phyloP scores from a whole-genome alignment of 495 filamentous ascomycete species.

The Platismatia glauca region DNA sequence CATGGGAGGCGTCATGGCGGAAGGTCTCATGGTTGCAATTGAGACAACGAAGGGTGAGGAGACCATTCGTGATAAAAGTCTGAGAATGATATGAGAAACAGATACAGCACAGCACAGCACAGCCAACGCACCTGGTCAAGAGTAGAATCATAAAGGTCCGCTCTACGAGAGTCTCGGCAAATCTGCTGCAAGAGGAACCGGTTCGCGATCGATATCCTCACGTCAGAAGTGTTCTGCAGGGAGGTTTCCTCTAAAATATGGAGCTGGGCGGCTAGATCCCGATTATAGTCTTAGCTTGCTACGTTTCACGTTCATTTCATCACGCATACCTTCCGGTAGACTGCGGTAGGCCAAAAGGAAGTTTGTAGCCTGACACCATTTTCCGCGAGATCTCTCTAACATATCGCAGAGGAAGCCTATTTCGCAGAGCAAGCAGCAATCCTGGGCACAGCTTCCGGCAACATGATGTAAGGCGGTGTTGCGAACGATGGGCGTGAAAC shows the following conservation, averaged over 20 bases:
- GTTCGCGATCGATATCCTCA: constrained; percentile 68
- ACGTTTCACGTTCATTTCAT: background rate
- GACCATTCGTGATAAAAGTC: constrained; percentile 46
- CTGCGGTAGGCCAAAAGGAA: constrained; percentile 80
- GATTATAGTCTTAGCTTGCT: constrained; percentile 4
- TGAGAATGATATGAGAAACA: constrained; percentile 13
- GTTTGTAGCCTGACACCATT: constrained; percentile 96
- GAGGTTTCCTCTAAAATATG: constrained; percentile 78
- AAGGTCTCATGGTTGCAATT: constrained; percentile 72
- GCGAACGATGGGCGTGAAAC: constrained; percentile 77
- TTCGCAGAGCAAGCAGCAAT: constrained; percentile 85
- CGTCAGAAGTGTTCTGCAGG: constrained; percentile 54
- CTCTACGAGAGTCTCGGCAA: constrained; percentile 56
- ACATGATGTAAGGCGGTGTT: constrained; percentile 89
- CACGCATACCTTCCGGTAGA: constrained; percentile 52
- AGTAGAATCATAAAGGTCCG: constrained; percentile 45
- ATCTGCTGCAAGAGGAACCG: constrained; percentile 70
- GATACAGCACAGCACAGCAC: background rate
- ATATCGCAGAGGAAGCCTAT: constrained; percentile 95
- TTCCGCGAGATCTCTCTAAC: constrained; percentile 85
- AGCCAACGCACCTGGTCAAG: constrained; percentile 42
- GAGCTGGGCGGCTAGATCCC: constrained; percentile 47
- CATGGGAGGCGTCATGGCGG: constrained; percentile 55
- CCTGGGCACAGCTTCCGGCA: constrained; percentile 68
- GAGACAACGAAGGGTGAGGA: constrained; percentile 63